Percentiles rank a stretch among this genome's conserved stretches.
Conservation (phyloP, 176 grass and related monocot genomes). For the Hsuehochloa calcarea region DNA sequence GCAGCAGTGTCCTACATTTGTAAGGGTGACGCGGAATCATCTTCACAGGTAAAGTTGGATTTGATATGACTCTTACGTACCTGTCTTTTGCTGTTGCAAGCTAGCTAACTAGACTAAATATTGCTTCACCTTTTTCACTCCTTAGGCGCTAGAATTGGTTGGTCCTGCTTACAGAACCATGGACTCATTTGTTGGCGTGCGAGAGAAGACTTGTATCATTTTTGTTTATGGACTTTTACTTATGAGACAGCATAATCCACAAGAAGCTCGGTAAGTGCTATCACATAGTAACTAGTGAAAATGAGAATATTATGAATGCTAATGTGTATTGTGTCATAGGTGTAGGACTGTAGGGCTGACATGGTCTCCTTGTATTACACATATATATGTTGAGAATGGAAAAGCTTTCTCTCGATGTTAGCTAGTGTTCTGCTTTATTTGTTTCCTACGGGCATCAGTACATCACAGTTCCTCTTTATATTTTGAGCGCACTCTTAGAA, state of each 20-base stretch:
- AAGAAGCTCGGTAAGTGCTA: constrained; percentile 72
- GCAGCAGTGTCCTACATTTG: constrained; percentile 91
- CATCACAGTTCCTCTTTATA: no score
- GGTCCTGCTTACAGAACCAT: constrained; percentile 85
- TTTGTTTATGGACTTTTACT: constrained; percentile 94
- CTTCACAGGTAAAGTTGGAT: constrained; percentile 66
- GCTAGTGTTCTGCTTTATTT: no score
- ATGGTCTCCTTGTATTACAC: background rate
- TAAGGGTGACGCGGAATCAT: constrained; percentile 85
- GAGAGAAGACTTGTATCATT: constrained; percentile 93
- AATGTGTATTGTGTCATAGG: background rate
- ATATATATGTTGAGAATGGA: background rate
- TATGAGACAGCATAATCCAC: constrained; percentile 95
- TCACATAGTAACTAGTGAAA: background rate
- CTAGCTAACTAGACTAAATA: constrained; percentile 1
- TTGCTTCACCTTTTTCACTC: constrained; percentile 13
- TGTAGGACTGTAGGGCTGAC: background rate
- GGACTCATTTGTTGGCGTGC: constrained; percentile 91
- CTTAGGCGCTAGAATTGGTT: constrained; percentile 82
- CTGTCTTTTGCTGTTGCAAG: background rate
- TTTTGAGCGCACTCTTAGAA: background rate
- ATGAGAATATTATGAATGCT: background rate
- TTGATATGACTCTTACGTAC: background rate
- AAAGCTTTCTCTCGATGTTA: background rate
- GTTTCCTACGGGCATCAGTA: no score